phyloP scores from a whole-genome alignment of 352 stramenopile genomes.

The Globisporangium parvum region DNA sequence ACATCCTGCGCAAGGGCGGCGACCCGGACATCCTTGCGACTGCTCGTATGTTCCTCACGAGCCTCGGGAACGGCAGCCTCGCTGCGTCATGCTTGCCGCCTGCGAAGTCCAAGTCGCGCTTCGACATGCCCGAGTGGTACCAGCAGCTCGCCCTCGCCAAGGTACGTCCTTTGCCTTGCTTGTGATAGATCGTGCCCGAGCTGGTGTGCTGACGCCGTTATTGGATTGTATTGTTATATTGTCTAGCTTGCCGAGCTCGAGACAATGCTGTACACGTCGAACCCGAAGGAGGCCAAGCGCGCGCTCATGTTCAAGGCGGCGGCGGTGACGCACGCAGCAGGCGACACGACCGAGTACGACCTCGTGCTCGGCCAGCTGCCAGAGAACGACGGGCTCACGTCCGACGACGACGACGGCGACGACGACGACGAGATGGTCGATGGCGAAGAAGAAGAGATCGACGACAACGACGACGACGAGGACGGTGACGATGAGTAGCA shows the following conservation, averaged over 20 bases:
- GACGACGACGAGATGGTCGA: constrained; percentile 30
- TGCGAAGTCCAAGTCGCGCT: constrained; percentile 78
- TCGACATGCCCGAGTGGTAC: constrained; percentile 68
- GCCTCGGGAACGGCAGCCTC: constrained; percentile 55
- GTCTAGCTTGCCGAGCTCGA: constrained; percentile 35
- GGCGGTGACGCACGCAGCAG: constrained; percentile 38
- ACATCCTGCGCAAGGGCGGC: constrained; percentile 94
- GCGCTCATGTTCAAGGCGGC: constrained; percentile 51
- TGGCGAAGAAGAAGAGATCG: constrained; percentile 37
- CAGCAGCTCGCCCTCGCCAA: constrained; percentile 47
- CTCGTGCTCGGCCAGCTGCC: constrained; percentile 74
- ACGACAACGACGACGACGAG: constrained; percentile 30
- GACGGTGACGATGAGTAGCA: constrained; percentile 33
- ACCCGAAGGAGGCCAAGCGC: constrained; percentile 46
- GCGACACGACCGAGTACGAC: constrained; percentile 79
- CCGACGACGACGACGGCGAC: constrained; percentile 41
- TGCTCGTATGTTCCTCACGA: constrained; percentile 84
- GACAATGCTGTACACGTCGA: constrained; percentile 50
- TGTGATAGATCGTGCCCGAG: too few relatives aligned
- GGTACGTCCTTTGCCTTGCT: too few relatives aligned
- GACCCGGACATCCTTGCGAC: constrained; percentile 94
- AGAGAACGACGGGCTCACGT: constrained; percentile 72
- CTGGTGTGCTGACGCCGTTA: too few relatives aligned
- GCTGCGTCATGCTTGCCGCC: constrained; percentile 57
- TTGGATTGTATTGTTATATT: too few relatives aligned